Base-by-base conservation (phyloP, 495 filamentous ascomycete species). In the Patellaria atrata region DNA sequence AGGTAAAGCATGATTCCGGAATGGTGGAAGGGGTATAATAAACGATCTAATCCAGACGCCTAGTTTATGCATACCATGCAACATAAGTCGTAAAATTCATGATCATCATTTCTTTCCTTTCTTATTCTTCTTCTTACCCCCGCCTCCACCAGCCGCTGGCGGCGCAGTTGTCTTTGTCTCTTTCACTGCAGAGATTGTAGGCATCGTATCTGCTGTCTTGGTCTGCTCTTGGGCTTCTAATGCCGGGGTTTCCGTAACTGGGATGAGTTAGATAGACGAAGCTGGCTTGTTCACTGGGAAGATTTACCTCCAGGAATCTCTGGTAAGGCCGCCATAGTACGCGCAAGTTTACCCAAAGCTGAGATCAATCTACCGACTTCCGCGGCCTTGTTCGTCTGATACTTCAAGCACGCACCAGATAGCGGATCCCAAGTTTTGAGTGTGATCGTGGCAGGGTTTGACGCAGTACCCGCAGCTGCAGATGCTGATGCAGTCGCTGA, bases 361-460 rank as follows among this genome's bases (percentile, higher is more conserved):
- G 73, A 72, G 26, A 96, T 68, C 53, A 96, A 55, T 22, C 89
- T 62, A 2, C 75, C 71, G 3, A 97, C 87, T 55, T 94, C 86
- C 12, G 82, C 81, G n/a, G 75, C 57, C 34, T 54, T 57, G 27
- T 51, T 44, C 20, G 58, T 61, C 41, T 52, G 38, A 39, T 60
- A 60, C 41, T 61, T 50, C 11, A 61, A 35, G 33, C 49, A 75
- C 30, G 73, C 70, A 43, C 89, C 89, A 9, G 77, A 75, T 18
- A 56, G 57, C 0, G 89, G 82, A 56, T 94, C 84, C 64, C 72
- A 97, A 11, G 86, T 92, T 61, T 93, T 96, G 19, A 96, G 64
- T 0, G 68, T 77, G 18, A 97, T 73, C 16, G 64, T 67, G 26
- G 37, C 24, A n/a, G 48, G 54, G 50, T 9, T 47, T 24, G 35